phyloP scores from a whole-genome alignment of 805 yeast species.

The Metschnikowia amazonensis region DNA sequence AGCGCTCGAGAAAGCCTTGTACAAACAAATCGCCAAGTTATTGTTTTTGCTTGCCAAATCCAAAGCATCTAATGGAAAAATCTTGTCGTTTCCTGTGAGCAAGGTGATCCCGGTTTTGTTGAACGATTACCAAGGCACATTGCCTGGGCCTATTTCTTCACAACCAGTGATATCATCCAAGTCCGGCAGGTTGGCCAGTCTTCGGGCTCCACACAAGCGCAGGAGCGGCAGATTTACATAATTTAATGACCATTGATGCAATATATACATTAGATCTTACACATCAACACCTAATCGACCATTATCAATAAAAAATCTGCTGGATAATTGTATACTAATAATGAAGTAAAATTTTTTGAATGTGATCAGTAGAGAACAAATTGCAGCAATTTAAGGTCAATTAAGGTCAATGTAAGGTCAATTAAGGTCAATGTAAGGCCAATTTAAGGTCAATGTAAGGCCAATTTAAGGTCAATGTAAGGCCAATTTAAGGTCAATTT shows the following conservation, averaged over 20 bases:
- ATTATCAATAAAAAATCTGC: too few relatives aligned
- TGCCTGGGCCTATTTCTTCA: slow-evolving; percentile 56
- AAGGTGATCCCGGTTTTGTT: slow-evolving; percentile 62
- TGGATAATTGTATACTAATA: too few relatives aligned
- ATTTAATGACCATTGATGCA: not conserved
- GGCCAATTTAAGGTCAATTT: too few relatives aligned
- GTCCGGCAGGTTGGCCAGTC: slow-evolving; percentile 34
- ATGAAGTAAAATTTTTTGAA: too few relatives aligned
- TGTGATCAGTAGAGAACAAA: too few relatives aligned
- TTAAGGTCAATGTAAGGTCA: too few relatives aligned
- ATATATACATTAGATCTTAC: not conserved
- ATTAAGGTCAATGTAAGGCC: too few relatives aligned
- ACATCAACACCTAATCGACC: not conserved
- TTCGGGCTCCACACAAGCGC: slow-evolving; percentile 39
- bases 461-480: too few relatives aligned
- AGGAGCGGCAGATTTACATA: slow-evolving; percentile 17
- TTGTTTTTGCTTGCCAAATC: slow-evolving; percentile 31
- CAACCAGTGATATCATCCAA: slow-evolving; percentile 16
- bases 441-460: too few relatives aligned
- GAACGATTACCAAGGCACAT: slow-evolving; percentile 70
- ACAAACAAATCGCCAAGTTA: slow-evolving; percentile 30
- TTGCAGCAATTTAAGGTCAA: too few relatives aligned
- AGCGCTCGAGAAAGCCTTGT: slow-evolving; percentile 24
- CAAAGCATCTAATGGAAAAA: slow-evolving; percentile 24
- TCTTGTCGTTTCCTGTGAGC: slow-evolving; percentile 29